These are phyloP conservation scores for Apophysomyces elegans DNA, from an alignment of 371 early-diverging fungal species.

Conservation along the genomic window DNA sequence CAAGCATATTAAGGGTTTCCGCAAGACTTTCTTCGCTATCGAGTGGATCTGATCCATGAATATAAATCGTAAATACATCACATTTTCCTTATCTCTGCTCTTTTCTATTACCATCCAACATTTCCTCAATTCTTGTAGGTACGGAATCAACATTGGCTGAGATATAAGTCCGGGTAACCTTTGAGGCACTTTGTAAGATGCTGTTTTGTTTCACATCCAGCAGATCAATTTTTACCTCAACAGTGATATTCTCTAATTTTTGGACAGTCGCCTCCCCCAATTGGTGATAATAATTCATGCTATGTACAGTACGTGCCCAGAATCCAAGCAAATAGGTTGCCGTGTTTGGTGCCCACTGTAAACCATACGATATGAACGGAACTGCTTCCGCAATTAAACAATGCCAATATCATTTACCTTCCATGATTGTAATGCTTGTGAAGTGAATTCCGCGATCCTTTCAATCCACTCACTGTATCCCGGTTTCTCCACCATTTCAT, in stretches of 20 bases:
- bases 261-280: constrained; percentile 44
- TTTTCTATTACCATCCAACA: constrained; percentile 56
- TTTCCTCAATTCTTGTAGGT: constrained; percentile 61
- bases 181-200: constrained; percentile 8
- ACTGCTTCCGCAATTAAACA: too few relatives aligned
- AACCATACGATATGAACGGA: too few relatives aligned
- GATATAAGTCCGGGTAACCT: constrained; percentile 58
- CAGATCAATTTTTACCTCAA: constrained; percentile 27
- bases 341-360: constrained; percentile 79
- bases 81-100: neutral
- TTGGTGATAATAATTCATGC: constrained; percentile 60
- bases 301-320: constrained; percentile 81
- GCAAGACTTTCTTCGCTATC: constrained; percentile 77
- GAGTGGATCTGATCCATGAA: constrained; percentile 57
- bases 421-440: constrained; percentile 76
- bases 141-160: constrained; percentile 63
- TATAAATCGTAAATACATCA: neutral
- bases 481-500: constrained; percentile 74
- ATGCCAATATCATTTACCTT: constrained; percentile 50
- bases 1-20: constrained; percentile 73
- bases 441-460: constrained; percentile 73
- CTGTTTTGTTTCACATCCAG: neutral
- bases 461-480: constrained; percentile 78
- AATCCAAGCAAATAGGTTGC: constrained; percentile 80
- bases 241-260: constrained; percentile 46